Evolutionary conservation across 352 stramenopile genomes (phyloP).

Genomic region (Globisporangium uncinulatum): DNA sequence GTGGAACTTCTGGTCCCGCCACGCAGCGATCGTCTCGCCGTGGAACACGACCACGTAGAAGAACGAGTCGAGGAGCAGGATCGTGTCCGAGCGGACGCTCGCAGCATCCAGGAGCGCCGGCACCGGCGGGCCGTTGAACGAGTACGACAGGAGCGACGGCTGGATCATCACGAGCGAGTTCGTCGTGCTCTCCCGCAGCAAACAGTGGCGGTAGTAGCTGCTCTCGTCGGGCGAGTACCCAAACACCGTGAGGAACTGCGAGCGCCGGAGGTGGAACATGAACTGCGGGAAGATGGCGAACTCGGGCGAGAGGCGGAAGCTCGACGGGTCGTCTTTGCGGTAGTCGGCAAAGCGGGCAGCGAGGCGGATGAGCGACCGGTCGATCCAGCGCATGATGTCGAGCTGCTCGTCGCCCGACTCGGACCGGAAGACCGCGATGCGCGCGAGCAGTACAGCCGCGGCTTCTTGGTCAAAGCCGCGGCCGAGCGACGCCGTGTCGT

Average conservation of each 20-base stretch:
- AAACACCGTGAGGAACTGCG: constrained; percentile 99
- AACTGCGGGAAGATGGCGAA: constrained; percentile 99
- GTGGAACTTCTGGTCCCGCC: constrained; percentile 96
- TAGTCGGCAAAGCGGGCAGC: constrained; percentile 99
- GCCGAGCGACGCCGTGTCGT: constrained; percentile 91
- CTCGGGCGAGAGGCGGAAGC: constrained; percentile 95
- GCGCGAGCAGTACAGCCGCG: constrained; percentile 95
- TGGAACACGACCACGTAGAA: constrained; percentile 99
- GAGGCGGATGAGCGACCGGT: constrained; percentile 97
- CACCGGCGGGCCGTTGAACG: constrained; percentile 89
- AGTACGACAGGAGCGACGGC: constrained; percentile 98
- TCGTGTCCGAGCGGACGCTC: constrained; percentile 96
- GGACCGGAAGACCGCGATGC: constrained; percentile 82
- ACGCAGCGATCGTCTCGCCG: constrained; percentile 98
- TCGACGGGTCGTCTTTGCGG: constrained; percentile 95
- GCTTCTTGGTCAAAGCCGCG: constrained; percentile 98
- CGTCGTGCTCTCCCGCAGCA: constrained; percentile 95
- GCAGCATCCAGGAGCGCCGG: constrained; percentile 86
- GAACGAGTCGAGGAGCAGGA: constrained; percentile 99
- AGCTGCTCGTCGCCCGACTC: constrained; percentile 83
- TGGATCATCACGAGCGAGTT: constrained; percentile 99
- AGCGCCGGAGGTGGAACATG: constrained; percentile 99
- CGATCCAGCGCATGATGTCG: constrained; percentile 89
- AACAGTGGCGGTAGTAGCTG: constrained; percentile 94
- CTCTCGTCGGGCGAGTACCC: constrained; percentile 99